Base-by-base conservation (phyloP, 805 yeast genomes). In the Kazachstania viticola region DNA sequence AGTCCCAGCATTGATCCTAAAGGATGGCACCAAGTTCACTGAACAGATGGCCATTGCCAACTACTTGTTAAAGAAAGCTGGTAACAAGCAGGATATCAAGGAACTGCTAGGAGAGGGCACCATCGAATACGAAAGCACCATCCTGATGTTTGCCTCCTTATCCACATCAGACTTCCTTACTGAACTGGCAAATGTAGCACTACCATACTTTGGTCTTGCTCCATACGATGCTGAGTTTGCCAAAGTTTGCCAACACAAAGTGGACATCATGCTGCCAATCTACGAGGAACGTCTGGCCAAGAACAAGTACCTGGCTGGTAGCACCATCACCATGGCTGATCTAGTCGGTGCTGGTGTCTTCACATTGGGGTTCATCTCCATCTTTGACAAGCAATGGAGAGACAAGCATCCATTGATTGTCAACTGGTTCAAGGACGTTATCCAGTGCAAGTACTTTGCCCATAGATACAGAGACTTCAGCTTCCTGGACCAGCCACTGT, bases 81-180 rank as follows among this genome's bases (percentile, higher is more conserved):
- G 52, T 16, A 60, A 57, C 23, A 55, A 55, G 37, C 47, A 62
- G 54, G 31, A 46, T 12, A 47, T 52, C 36, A 49, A 59, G 34
- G 61, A 60, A 44, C 65, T 79, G 42, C 62, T 73, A 44, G 96
- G 95, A 49, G 34, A 38, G 2, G 39, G 39, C 9, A n/a, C n/a
- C n/a, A n/a, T n/a, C n/a, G n/a, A n/a, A n/a, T n/a, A n/a, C n/a
- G 32, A 36, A 11, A 40, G 40, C 27, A 60, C 70, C 41, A 65
- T 84, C 49, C 56, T 85, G 46, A 75, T 66, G 62, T 85, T 94
- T 93, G 49, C 75, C 56, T 81, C 94, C 3, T 62, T 81, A 45
- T 65, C 75, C 56, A 82, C 79, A 67, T 49, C 71, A 46, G 95
- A 87, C 47, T 46, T 79, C 36, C 54, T 79, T 43, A 49, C 62